A percentile compares a stretch with the other conserved stretches of the same genome.
Evolutionary conservation across 1,284 basidiomycete species (phyloP).

Genomic region (Rhodotorula sp.): DNA sequence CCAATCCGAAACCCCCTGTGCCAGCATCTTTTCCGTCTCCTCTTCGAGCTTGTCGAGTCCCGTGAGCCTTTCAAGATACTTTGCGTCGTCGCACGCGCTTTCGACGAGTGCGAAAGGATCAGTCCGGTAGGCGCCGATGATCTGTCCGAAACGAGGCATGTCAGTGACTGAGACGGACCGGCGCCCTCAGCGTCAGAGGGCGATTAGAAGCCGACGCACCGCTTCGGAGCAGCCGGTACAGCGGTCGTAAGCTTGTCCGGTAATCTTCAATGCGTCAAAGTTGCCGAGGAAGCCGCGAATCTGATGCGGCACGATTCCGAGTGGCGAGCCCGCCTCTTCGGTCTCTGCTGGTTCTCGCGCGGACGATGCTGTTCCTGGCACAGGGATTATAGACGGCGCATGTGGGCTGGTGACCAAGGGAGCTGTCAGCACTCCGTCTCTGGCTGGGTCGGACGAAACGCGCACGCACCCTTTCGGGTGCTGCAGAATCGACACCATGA

Average conservation of each 20-base stretch:
- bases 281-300: constrained; percentile 83
- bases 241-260: constrained; percentile 78
- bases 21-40: constrained; percentile 31
- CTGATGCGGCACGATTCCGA: constrained; percentile 91
- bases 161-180: not conserved
- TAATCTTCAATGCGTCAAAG: constrained; percentile 79
- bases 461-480: constrained; percentile 75
- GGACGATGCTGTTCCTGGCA: not conserved
- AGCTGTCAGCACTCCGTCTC: not conserved
- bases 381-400: constrained; percentile 50
- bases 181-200: no score
- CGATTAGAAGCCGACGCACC: constrained; percentile 53
- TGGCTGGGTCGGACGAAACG: not conserved
- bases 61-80: constrained; percentile 54
- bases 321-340: constrained; percentile 54
- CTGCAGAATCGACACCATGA: constrained; percentile 84
- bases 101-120: constrained; percentile 77
- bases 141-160: constrained; percentile 52
- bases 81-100: constrained; percentile 78
- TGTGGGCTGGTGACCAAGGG: constrained; percentile 57
- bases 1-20: constrained; percentile 17
- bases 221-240: constrained; percentile 88
- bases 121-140: constrained; percentile 70
- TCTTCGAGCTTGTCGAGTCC: constrained; percentile 31
- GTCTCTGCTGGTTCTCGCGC: not conserved